These are phyloP conservation scores for Suillus hirtellus DNA, from an alignment of 768 basidiomycete species.

Conservation along the genomic window DNA sequence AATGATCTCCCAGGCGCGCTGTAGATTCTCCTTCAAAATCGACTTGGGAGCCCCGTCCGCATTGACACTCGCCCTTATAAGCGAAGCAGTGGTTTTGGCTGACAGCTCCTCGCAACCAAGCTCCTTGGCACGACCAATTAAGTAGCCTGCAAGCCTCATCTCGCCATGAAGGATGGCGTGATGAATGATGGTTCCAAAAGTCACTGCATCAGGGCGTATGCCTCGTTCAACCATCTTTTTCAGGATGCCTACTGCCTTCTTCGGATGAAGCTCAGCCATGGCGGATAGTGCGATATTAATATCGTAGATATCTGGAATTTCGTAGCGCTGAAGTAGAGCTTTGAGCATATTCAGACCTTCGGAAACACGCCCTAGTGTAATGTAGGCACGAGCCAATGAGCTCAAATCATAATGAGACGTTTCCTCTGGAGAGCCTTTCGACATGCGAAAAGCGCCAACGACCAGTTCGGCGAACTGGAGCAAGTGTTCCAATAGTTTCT, in stretches of 20 bases:
- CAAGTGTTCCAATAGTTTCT: conserved; percentile 17
- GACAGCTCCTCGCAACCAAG: conserved; percentile 39
- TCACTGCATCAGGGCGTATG: conserved; percentile 51
- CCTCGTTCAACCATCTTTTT: conserved; percentile 49
- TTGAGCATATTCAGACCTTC: conserved; percentile 51
- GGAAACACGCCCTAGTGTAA: conserved; percentile 50
- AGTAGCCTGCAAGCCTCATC: conserved; percentile 40
- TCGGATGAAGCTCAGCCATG: conserved; percentile 50
- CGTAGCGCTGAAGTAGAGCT: conserved; percentile 45
- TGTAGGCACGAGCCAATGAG: conserved; percentile 61
- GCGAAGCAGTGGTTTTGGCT: conserved; percentile 47
- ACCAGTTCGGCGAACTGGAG: conserved; percentile 46
- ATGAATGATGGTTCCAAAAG: conserved; percentile 65
- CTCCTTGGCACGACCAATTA: conserved; percentile 43
- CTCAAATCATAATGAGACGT: conserved; percentile 55
- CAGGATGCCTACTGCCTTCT: conserved; percentile 47
- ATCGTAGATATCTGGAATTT: conserved; percentile 63
- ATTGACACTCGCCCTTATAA: conserved; percentile 45
- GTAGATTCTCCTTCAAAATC: conserved; percentile 37
- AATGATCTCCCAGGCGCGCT: conserved; percentile 44
- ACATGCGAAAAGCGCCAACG: conserved; percentile 41
- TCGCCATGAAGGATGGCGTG: conserved; percentile 51
- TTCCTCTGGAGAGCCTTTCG: conserved; percentile 46
- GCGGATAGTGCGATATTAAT: conserved; percentile 62
- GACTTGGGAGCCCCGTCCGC: conserved; percentile 25